Evolutionary conservation across 768 basidiomycete genomes (phyloP).

Genomic region (Inosperma sp.): DNA sequence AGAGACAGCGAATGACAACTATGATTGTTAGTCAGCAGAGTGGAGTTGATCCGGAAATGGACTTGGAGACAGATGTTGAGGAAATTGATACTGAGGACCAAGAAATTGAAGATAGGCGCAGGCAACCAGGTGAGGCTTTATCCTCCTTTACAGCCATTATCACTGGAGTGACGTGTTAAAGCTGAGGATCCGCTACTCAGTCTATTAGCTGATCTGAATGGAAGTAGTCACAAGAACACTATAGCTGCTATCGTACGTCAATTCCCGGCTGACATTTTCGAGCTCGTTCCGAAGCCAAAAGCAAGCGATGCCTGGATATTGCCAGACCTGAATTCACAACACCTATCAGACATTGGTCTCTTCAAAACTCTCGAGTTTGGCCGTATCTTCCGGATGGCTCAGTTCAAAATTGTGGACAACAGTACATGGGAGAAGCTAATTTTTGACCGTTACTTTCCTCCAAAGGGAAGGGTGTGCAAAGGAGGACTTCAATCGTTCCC

Average conservation of each 20-base stretch:
- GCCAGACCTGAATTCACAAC: not conserved
- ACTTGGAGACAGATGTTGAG: not conserved
- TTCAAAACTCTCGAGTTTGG: not conserved
- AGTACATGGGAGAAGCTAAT: not conserved
- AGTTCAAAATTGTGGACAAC: not conserved
- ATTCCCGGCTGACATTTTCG: not conserved
- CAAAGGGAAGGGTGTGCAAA: not conserved
- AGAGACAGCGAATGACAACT: not conserved
- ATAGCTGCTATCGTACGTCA: no score
- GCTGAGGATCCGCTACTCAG: no score
- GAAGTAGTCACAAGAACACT: no score
- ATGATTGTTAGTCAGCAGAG: not conserved
- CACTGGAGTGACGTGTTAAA: no score
- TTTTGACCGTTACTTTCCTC: not conserved
- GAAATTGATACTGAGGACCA: not conserved
- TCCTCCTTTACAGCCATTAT: no score
- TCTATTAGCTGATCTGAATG: no score
- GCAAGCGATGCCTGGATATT: not conserved
- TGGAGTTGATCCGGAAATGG: not conserved
- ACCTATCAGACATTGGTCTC: not conserved
- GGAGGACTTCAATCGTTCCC: not conserved
- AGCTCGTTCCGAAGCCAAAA: not conserved
- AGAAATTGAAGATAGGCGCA: no score
- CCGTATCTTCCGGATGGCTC: not conserved
- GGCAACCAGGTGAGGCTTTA: not conserved